Percentiles rank a stretch among this genome's conserved stretches.
phyloP scores from a whole-genome alignment of 202 grass and related monocot genomes.

The Miscanthus sacchariflorus region DNA sequence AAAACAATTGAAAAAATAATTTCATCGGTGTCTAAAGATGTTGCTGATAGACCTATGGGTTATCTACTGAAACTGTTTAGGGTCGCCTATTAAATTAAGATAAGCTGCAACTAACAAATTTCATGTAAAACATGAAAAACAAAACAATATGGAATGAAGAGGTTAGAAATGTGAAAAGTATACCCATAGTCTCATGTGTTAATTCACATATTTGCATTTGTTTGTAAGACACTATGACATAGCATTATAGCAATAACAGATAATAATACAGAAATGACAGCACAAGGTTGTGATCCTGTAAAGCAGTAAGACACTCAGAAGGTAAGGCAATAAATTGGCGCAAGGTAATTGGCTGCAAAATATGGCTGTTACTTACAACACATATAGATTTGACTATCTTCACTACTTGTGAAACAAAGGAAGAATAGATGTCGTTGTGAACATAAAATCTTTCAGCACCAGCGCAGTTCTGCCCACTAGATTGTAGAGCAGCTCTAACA shows the following conservation, averaged over 20 bases:
- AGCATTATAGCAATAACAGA: not conserved
- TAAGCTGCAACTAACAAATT: constrained; percentile 6
- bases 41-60: not conserved
- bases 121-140: constrained; percentile 18
- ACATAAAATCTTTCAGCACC: constrained; percentile 99
- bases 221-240: not conserved
- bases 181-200: constrained; percentile 4
- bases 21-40: not conserved
- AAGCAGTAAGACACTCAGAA: constrained; percentile 23
- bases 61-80: constrained; percentile 19
- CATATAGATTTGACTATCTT: constrained; percentile 94
- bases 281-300: not conserved
- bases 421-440: constrained; percentile 81
- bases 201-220: constrained; percentile 12
- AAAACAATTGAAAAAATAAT: constrained; percentile 18
- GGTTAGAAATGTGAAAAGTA: constrained; percentile 15
- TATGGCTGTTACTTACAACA: constrained; percentile 75
- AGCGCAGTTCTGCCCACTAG: constrained; percentile 97
- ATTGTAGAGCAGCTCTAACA: constrained; percentile 88
- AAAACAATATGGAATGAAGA: constrained; percentile 19
- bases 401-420: constrained; percentile 82
- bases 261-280: constrained; percentile 17
- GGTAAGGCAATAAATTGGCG: constrained; percentile 5
- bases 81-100: constrained; percentile 5
- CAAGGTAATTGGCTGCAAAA: constrained; percentile 13